Evolutionary conservation across 495 filamentous ascomycete species (phyloP), one percentile per base, ranked within the genome.

Genomic region (Podospora fimiseda): DNA sequence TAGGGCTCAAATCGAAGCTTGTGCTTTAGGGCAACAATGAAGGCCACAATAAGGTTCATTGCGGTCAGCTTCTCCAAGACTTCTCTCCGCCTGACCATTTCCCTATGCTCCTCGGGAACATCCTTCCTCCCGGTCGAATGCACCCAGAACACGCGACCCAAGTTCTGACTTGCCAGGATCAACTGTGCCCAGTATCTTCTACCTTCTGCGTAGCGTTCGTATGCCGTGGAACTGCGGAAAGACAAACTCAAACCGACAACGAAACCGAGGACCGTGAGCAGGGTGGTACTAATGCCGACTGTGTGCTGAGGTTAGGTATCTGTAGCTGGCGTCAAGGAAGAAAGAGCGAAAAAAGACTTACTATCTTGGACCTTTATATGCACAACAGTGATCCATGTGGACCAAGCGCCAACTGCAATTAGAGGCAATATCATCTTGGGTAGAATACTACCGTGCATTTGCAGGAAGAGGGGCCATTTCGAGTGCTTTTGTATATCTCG

Each of bases 1-100:
- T 87, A 89, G 0, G 89, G 87, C 61, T 95, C 89, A 62, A 90
- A 91, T 20, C 90, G 87, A n/a, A 95, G 80, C 62, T 82, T 85
- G 72, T 92, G 89, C 64, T 92, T 94, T 46, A 92, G 74, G 0
- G 89, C 68, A 7, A 88, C 76, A 24, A 85, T 77, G 62, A 86
- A 95, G 2, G 87, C 88, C 15, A 89, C 76, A 52, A 93, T 76
- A 37, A 95, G 79, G 65, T 94, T 93, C 64, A 93, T 79, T 2
- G 83, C 86, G 1, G 88, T 83, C 77, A 85, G 65, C 70, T 91
- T 92, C 43, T 71, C 76, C 7, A 95, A 71, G 9, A 94, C 51
- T 55, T 93, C 88, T 30, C 83, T 73, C 66, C 87, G 88, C 22
- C 71, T 77, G 2, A 57, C 45, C 24, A 82, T 74, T 13, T 55